Evolutionary conservation across 768 basidiomycete species (phyloP), one percentile per base, ranked within the genome.

Genomic region (Tulasnella calospora): DNA sequence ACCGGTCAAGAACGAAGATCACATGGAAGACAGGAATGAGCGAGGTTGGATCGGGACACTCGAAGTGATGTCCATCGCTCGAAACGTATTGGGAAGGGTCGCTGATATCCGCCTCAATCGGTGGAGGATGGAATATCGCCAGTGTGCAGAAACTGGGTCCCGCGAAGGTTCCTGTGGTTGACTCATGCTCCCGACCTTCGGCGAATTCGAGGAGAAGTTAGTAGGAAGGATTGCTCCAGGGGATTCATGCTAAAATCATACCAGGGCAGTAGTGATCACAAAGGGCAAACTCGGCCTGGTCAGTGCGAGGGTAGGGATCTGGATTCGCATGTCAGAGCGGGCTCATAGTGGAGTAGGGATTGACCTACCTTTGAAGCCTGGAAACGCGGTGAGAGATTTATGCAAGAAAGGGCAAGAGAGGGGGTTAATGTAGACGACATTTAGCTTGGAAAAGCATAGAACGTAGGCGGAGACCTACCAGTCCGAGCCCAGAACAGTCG

Each of bases 271-370:
- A 9, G 1, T 81, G 86, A 73, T 81, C 88, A 89, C 90, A 91
- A 82, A 88, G 88, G 0, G 84, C 83, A 81, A 90, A 91, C 71
- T 86, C 86, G 0, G 84, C 73, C 80, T 88, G 88, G 72, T 90
- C 89, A 61, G 89, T 88, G 27, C 85, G 85, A 30, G 89, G 86
- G 79, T 91, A 91, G 0, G 90, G 90, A 81, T 91, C 90, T 88
- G 12, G 13, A 41, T 15, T 78, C 36, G 27, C 23, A 77, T 9
- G 23, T 78, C 23, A 78, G 38, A 46, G 21, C 35, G 1, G 35
- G 8, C 13, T 17, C 0, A 5, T n/a, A 55, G 5, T n/a, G 13
- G 5, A 2, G 6, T 30, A 17, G 9, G 27, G 17, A 30, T 8
- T 1, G 4, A 61, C 57, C 23, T 6, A 76, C 75, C 75, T 67